Base-by-base conservation (phyloP, 192 early-diverging fungal genomes). In the Entomortierella chlamydospora region DNA sequence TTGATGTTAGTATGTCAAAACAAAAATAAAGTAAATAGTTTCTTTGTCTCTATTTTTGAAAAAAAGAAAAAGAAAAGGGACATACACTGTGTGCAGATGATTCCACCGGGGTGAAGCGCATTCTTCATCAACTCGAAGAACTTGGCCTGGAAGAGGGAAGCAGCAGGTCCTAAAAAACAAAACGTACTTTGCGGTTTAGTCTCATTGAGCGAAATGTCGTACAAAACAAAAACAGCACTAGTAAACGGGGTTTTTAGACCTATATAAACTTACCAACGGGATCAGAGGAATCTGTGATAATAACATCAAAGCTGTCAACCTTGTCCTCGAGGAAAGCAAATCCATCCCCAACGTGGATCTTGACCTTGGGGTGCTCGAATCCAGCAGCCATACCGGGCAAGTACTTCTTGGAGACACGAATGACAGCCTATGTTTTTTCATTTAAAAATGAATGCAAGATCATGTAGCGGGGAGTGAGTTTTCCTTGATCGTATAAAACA, bases 261-360 rank as follows among this genome's bases (percentile, higher is more conserved):
- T n/a, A n/a, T n/a, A 23, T 37, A 43, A 25, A 71, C 69, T 66
- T 68, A 87, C 88, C 88, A 70, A 97, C 96, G 42, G 98, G 98
- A 72, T 99, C 98, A 12, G 96, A 98, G 31, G 95, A 95, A 69
- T 99, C 98, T 61, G 97, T 99, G 87, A 99, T 99, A 82, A 99
- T 99, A 34, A 98, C 94, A 81, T 99, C 98, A 84, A 94, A 99
- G 68, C 87, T 83, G 63, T 93, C 89, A 57, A 85, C 84, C 85
- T 97, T 93, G 84, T 94, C 91, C 84, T 93, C 88, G 67, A 99
- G 86, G 84, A 94, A 99, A 55, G 87, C 88, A 83, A 99, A 97
- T 8, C 98, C 98, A 77, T 99, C 98, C 59, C 95, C 97, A 84
- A 99, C 93, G 81, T 94, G 91, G 41, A 98, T 89, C 53, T 90